Conservation (phyloP, 2,329 filamentous ascomycete species). For the Clonostachys sp. region DNA sequence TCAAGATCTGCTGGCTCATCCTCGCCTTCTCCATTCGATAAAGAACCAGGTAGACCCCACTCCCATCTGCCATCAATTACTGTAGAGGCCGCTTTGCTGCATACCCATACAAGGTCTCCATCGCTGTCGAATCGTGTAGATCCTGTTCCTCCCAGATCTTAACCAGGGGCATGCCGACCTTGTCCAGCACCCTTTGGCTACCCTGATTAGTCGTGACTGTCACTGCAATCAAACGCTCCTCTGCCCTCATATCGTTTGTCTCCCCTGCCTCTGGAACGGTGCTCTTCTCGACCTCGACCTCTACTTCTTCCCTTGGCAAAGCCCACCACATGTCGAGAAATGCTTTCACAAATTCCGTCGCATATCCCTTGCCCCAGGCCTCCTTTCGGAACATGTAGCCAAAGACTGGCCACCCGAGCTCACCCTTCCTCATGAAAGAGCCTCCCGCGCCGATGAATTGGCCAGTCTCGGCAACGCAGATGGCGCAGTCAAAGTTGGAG, state of each 20-base stretch:
- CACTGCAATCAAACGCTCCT: constrained; percentile 31
- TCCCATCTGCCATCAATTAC: too few relatives aligned
- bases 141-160: constrained; percentile 29
- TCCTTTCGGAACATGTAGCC: constrained; percentile 53
- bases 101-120: constrained; percentile 16
- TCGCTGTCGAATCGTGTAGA: constrained; percentile 5
- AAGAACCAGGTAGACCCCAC: too few relatives aligned
- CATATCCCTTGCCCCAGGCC: constrained; percentile 51
- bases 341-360: constrained; percentile 48
- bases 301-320: constrained; percentile 39
- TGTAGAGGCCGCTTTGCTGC: constrained; percentile 3
- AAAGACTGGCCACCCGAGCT: constrained; percentile 50
- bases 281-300: constrained; percentile 33
- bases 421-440: constrained; percentile 23
- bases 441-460: constrained; percentile 48
- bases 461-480: constrained; percentile 39
- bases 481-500: constrained; percentile 51
- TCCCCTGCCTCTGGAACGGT: constrained; percentile 17
- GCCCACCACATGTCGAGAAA: constrained; percentile 41
- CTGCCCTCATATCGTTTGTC: constrained; percentile 9
- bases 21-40: too few relatives aligned
- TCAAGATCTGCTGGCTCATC: too few relatives aligned
- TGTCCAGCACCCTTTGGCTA: constrained; percentile 53
- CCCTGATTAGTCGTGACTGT: constrained; percentile 39
- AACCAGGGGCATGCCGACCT: constrained; percentile 47